Evolutionary conservation across 345 rosid genomes (phyloP).

Genomic region (Boechera divaricarpa): DNA sequence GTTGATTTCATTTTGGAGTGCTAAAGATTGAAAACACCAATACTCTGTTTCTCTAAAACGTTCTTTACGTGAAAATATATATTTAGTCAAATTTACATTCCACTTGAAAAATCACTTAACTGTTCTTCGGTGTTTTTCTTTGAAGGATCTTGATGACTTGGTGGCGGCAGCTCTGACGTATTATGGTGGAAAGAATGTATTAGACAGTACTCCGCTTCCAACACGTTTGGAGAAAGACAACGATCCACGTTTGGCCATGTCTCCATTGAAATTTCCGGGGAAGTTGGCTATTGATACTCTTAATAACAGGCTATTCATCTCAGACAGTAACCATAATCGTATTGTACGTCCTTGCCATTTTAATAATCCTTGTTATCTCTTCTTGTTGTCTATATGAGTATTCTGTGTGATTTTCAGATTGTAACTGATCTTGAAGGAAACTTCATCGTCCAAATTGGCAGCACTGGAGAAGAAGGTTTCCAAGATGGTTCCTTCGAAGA

Average conservation of each 20-base stretch:
- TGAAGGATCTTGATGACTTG: slow-evolving; percentile 86
- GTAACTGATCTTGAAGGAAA: slow-evolving; percentile 89
- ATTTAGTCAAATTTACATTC: neutral
- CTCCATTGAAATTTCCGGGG: slow-evolving; percentile 95
- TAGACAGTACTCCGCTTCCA: slow-evolving; percentile 72
- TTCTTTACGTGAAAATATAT: neutral
- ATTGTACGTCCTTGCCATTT: slow-evolving; percentile 57
- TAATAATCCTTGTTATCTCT: slow-evolving; percentile 2
- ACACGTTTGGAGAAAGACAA: slow-evolving; percentile 79
- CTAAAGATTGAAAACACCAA: neutral
- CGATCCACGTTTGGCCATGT: slow-evolving; percentile 72
- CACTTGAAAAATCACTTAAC: slow-evolving; percentile 19
- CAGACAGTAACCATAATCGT: slow-evolving; percentile 97
- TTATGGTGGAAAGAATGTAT: slow-evolving; percentile 73
- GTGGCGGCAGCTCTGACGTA: slow-evolving; percentile 85
- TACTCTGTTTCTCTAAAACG: neutral
- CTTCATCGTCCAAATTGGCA: slow-evolving; percentile 81
- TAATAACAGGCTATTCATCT: slow-evolving; percentile 88
- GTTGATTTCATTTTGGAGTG: slow-evolving; percentile 3
- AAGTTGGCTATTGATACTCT: slow-evolving; percentile 85
- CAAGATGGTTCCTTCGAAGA: slow-evolving; percentile 86
- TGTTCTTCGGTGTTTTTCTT: slow-evolving; percentile 10
- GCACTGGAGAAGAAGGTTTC: slow-evolving; percentile 84
- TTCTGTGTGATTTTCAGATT: slow-evolving; percentile 56
- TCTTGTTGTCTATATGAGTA: slow-evolving; percentile 27